These are phyloP conservation scores for Gossypium schwendimanii DNA, from an alignment of 441 rosid genomes.

Conservation along the genomic window DNA sequence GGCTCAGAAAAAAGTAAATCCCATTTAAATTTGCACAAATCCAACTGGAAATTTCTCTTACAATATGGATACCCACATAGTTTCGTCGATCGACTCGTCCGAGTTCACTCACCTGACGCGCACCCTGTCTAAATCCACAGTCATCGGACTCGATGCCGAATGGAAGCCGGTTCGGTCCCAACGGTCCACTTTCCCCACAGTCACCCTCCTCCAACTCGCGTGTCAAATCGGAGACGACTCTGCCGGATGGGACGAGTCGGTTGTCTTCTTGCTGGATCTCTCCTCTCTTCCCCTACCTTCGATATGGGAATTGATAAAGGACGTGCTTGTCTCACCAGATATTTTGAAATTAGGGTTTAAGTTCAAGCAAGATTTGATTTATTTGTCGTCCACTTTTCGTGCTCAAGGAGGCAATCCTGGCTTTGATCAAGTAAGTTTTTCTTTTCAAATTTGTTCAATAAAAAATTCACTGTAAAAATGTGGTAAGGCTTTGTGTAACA, in stretches of 20 bases:
- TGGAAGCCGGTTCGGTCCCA: slow-evolving; percentile 56
- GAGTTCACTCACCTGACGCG: slow-evolving; percentile 56
- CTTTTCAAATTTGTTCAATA: neutral
- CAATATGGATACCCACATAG: slow-evolving; percentile 28
- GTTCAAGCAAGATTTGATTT: slow-evolving; percentile 78
- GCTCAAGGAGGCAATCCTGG: slow-evolving; percentile 53
- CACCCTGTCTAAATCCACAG: slow-evolving; percentile 43
- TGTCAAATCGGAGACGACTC: slow-evolving; percentile 35
- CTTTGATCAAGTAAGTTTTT: slow-evolving; percentile 45
- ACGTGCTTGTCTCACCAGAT: slow-evolving; percentile 61
- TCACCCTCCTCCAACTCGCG: slow-evolving; percentile 73
- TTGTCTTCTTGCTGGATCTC: slow-evolving; percentile 66
- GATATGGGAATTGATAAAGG: slow-evolving; percentile 50
- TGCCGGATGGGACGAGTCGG: slow-evolving; percentile 28
- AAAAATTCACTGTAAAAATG: neutral
- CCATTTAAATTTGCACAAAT: neutral
- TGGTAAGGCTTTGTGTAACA: slow-evolving; percentile 10
- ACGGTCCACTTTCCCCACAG: slow-evolving; percentile 46
- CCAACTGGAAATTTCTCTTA: neutral
- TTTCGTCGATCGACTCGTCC: slow-evolving; percentile 48
- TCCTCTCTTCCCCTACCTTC: slow-evolving; percentile 42
- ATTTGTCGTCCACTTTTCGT: slow-evolving; percentile 74
- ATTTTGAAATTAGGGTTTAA: slow-evolving; percentile 71
- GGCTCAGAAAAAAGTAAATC: neutral
- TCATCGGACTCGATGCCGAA: slow-evolving; percentile 75